Evolutionary conservation across 805 yeast genomes (phyloP), one percentile per base, ranked within the genome.

Genomic region (Kuraishia capsulata): DNA sequence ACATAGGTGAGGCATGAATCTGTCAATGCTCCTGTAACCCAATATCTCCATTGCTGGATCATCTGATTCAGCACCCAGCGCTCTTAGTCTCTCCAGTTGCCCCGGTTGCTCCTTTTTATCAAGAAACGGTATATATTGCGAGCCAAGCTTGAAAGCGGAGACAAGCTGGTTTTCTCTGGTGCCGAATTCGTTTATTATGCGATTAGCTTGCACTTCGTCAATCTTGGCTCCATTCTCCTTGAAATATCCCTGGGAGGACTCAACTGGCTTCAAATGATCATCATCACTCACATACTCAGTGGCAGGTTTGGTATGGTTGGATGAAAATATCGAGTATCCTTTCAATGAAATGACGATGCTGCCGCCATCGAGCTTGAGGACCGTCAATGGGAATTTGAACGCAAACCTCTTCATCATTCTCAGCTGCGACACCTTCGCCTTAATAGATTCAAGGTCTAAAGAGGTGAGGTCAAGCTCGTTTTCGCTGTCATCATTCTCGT

Each of bases 281-380:
- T 69, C 73, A 36, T 69, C 68, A 31, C 71, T 75, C 17, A 13
- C 17, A 14, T 11, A 9, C 17, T 28, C 64, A 29, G 67, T 67
- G 10, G 73, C 62, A n/a, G 70, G 59, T 16, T 69, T 64, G 0
- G 75, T 50, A 31, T 64, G 69, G 41, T 78, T 80, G 38, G 73
- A 76, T 5, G 67, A 64, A 43, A 70, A 72, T n/a, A 83, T 65
- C 0, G 81, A 59, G 49, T 76, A 83, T 0, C 95, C 97, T 46
- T 73, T 74, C 1, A 89, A 67, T 0, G 87, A 81, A 35, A 90
- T 70, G 0, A 67, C 64, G 16, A 89, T 40, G 0, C 62, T 58
- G 28, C 73, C 74, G 34, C 76, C 69, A 11, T 11, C 26, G 10
- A 23, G 8, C 10, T 11, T 8, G 26, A 23, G 26, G 4, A 86